Base-by-base conservation (phyloP, 228 moss, liverwort and hornwort genomes). In the Sphagnum fallax region DNA sequence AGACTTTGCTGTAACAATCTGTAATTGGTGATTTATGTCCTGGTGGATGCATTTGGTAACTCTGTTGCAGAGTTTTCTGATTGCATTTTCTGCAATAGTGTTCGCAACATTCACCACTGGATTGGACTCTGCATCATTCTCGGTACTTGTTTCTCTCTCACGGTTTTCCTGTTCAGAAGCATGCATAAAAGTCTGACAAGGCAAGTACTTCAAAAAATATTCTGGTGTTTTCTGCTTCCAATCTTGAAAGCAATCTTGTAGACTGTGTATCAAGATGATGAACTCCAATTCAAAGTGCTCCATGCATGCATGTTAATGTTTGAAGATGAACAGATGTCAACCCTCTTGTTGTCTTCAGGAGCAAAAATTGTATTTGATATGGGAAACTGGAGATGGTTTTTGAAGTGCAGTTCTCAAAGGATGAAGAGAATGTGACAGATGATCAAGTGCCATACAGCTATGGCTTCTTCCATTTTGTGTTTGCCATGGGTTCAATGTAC, bases 401-500 rank as follows among this genome's bases (percentile, higher is more conserved):
- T 32, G 32, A 32, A 55, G 68, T 48, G n/a, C 81, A 94, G 94
- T 91, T 89, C 61, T 91, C 75, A 62, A 83, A 70, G 61, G 74
- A 73, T 4, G 60, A 60, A n/a, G 89, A 77, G 64, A 53, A 64
- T 6, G 77, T 47, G 47, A 72, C 61, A 13, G 86, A 87, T 55
- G 86, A 76, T 16, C 78, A 79, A 50, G 79, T 97, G 60, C 93
- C 93, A 4, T 97, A 97, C 15, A 80, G 91, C 75, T 97, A 97
- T 51, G 96, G 93, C 6, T 91, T 97, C 76, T 97, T 97, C 75
- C 96, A 97, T 78, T 97, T 97, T 55, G 93, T 97, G 51, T 97
- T 97, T 68, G 93, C 93, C 8, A 81, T 91, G 87, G 96, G 96
- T 48, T 88, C 93, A 16, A 97, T 97, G 96, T 97, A 97, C 76